Percentiles rank a stretch among this genome's conserved stretches.
Conservation (phyloP, 1,139 yeast genomes). For the Wickerhamiella infanticola region DNA sequence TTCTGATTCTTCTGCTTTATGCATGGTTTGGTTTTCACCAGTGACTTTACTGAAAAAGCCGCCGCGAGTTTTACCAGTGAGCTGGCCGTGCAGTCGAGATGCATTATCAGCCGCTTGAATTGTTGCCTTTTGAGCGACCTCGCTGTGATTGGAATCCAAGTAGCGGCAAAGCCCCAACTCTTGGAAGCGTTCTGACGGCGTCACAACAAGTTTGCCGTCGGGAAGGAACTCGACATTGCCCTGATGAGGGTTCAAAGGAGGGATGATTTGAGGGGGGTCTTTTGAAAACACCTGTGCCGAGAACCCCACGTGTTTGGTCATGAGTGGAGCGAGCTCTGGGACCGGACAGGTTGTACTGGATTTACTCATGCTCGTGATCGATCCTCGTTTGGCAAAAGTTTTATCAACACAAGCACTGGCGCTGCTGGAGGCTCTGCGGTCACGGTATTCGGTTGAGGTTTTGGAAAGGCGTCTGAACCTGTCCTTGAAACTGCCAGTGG, state of each 20-base stretch:
- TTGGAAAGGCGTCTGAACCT: not conserved
- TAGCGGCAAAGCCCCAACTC: slow-evolving; percentile 29
- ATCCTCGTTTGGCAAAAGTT: slow-evolving; percentile 6
- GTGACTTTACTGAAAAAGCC: slow-evolving; percentile 3
- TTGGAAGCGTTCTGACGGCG: slow-evolving; percentile 10
- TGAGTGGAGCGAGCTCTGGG: not conserved
- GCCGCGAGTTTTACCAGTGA: slow-evolving; percentile 6
- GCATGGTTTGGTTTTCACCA: slow-evolving; percentile 9
- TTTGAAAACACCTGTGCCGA: slow-evolving; percentile 49
- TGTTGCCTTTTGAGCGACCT: slow-evolving; percentile 18
- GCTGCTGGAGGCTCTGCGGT: not conserved
- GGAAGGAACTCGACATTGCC: slow-evolving; percentile 54
- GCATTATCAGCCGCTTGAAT: slow-evolving; percentile 20
- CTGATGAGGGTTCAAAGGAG: slow-evolving; percentile 65
- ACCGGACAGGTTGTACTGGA: not conserved
- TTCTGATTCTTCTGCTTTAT: slow-evolving; percentile 17
- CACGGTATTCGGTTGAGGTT: not conserved
- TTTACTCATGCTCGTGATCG: slow-evolving; percentile 1
- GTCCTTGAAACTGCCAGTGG: not conserved
- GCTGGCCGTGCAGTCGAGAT: slow-evolving; percentile 21
- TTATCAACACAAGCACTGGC: slow-evolving; percentile 5
- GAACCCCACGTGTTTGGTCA: slow-evolving; percentile 39
- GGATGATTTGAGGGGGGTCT: slow-evolving; percentile 94
- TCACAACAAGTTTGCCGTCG: slow-evolving; percentile 20
- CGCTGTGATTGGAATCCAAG: slow-evolving; percentile 16